phyloP scores from a whole-genome alignment of 2,329 filamentous ascomycete species.

The Cylindrodendrum hubeiense region DNA sequence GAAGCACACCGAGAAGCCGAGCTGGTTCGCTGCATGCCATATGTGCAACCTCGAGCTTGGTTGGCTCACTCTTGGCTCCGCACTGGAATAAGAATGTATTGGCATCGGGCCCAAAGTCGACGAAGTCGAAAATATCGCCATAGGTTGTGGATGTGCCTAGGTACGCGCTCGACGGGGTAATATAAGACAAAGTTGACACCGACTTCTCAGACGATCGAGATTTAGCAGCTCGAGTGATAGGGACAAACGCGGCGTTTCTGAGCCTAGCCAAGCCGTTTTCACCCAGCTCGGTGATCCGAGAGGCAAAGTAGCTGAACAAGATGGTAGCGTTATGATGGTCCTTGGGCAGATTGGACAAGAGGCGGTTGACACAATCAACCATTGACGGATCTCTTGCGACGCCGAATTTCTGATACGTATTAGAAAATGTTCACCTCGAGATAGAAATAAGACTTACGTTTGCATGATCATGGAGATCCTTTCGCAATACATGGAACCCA shows the following conservation, averaged over 20 bases:
- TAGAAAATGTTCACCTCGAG: constrained; percentile 5
- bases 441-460: constrained; percentile 53
- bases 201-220: constrained; percentile 56
- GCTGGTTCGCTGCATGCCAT: constrained; percentile 88
- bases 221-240: constrained; percentile 61
- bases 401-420: constrained; percentile 75
- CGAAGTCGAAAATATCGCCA: constrained; percentile 94
- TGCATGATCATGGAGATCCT: constrained; percentile 83
- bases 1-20: constrained; percentile 82
- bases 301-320: constrained; percentile 87
- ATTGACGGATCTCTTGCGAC: constrained; percentile 87
- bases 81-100: constrained; percentile 91
- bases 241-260: constrained; percentile 77
- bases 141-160: constrained; percentile 79
- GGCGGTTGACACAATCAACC: constrained; percentile 77
- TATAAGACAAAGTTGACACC: constrained; percentile 47
- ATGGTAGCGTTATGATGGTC: constrained; percentile 74
- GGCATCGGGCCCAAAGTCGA: constrained; percentile 89
- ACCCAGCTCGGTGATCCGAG: constrained; percentile 79
- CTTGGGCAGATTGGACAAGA: constrained; percentile 79
- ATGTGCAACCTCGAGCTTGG: constrained; percentile 84
- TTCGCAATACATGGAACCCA: constrained; percentile 82
- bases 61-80: constrained; percentile 92
- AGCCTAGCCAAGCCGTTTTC: constrained; percentile 71
- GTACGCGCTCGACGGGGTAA: constrained; percentile 82